Evolutionary conservation across 768 basidiomycete genomes (phyloP).

Genomic region (Russula dissimulans): DNA sequence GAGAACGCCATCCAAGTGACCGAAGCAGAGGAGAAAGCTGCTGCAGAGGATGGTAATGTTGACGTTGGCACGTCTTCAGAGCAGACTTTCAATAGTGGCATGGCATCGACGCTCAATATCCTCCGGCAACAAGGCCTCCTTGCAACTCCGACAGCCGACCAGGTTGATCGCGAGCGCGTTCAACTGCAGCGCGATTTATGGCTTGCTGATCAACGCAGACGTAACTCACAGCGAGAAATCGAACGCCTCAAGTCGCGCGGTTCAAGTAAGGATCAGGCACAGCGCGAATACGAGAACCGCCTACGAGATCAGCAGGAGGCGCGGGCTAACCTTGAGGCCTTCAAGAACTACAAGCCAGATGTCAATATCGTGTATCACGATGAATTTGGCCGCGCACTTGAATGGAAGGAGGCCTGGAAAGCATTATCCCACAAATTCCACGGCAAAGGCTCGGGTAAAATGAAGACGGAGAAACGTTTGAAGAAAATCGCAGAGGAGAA

Average conservation of each 20-base stretch:
- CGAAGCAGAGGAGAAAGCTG: conserved; percentile 43
- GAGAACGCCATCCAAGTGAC: conserved; percentile 56
- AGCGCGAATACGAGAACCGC: conserved; percentile 91
- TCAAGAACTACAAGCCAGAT: conserved; percentile 94
- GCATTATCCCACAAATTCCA: conserved; percentile 97
- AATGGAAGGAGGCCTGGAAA: conserved; percentile 98
- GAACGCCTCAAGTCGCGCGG: conserved; percentile 73
- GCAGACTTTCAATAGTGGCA: conserved; percentile 70
- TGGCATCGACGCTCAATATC: conserved; percentile 83
- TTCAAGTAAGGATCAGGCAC: conserved; percentile 81
- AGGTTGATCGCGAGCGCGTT: conserved; percentile 64
- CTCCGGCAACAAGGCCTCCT: conserved; percentile 90
- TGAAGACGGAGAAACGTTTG: conserved; percentile 93
- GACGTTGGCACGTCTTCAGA: conserved; percentile 62
- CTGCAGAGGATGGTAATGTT: conserved; percentile 29
- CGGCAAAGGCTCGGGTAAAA: conserved; percentile 92
- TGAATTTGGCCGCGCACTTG: conserved; percentile 82
- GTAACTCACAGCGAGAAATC: conserved; percentile 68
- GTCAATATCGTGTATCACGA: conserved; percentile 95
- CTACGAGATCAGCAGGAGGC: conserved; percentile 88
- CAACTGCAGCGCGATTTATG: conserved; percentile 84
- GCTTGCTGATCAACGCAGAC: conserved; percentile 76
- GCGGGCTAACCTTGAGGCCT: conserved; percentile 67
- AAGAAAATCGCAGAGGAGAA: conserved; percentile 98
- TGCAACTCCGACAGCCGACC: conserved; percentile 52